Percentiles rank a stretch among this genome's conserved stretches.
Evolutionary conservation across 257 asterid species (phyloP).

Genomic region (Scutellaria minor): DNA sequence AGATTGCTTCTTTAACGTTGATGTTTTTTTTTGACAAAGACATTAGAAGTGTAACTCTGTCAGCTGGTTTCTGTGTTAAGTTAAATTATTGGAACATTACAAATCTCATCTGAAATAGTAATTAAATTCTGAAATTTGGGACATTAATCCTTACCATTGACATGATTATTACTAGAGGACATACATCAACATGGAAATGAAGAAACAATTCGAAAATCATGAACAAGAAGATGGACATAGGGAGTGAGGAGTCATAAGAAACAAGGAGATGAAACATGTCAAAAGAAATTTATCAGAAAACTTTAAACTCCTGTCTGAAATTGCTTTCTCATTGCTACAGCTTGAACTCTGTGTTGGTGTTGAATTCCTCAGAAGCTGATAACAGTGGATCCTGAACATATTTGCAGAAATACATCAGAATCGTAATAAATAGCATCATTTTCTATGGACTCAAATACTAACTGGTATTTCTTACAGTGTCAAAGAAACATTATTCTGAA

Average conservation of each 20-base stretch:
- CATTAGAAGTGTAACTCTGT: not conserved
- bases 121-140: slow-evolving; percentile 2
- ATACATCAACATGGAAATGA: not conserved
- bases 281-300: not conserved
- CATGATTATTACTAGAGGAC: not conserved
- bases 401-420: slow-evolving; percentile 17
- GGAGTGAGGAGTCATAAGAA: not conserved
- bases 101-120: not conserved
- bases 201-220: slow-evolving; percentile 9
- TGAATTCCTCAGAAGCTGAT: slow-evolving; percentile 54
- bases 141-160: not conserved
- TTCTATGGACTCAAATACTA: not conserved
- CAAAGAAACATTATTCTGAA: slow-evolving; percentile 4
- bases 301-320: not conserved
- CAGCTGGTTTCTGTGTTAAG: slow-evolving; percentile 2
- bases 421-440: not conserved
- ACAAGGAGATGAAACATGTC: not conserved
- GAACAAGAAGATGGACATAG: not conserved
- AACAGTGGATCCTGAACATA: slow-evolving; percentile 58
- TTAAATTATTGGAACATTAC: not conserved
- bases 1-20: slow-evolving; percentile 7
- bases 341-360: slow-evolving; percentile 44
- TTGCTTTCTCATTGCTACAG: slow-evolving; percentile 37
- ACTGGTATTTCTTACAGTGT: not conserved
- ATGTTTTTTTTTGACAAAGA: slow-evolving; percentile 12